Conservation (phyloP, 108 stramenopile genomes). For the Cyclotella sp. region DNA sequence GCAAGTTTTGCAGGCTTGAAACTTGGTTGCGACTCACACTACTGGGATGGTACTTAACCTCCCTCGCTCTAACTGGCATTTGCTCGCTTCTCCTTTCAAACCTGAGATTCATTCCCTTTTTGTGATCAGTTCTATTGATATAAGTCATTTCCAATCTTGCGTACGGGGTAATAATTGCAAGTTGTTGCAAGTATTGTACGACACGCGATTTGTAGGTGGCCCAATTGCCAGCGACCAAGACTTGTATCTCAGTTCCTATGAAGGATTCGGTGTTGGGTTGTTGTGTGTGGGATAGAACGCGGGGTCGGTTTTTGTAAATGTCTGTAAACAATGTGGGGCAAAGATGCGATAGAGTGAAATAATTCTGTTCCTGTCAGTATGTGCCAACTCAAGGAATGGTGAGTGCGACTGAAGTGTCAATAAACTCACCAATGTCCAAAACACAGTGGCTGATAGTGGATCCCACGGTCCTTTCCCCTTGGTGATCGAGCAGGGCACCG, state of each 20-base stretch:
- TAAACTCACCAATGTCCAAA: conserved; percentile 87
- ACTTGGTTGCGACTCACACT: conserved; percentile 52
- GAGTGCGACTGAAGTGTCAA: too few species aligned
- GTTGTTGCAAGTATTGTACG: conserved; percentile 92
- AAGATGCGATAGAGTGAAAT: too few species aligned
- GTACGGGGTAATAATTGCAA: conserved; percentile 98
- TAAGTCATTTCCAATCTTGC: conserved; percentile 82
- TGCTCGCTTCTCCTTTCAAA: conserved; percentile 88
- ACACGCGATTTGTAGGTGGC: conserved; percentile 90
- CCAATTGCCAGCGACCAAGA: conserved; percentile 93
- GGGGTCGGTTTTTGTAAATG: conserved; percentile 91
- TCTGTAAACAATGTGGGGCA: too few species aligned
- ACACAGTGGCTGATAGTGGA: conserved; percentile 71
- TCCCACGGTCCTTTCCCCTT: conserved; percentile 49
- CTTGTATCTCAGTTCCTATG: conserved; percentile 88
- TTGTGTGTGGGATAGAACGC: conserved; percentile 80
- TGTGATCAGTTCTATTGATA: conserved; percentile 59
- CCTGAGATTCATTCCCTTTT: conserved; percentile 67
- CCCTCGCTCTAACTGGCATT: conserved; percentile 88
- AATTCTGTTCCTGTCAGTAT: too few species aligned
- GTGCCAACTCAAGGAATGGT: too few species aligned
- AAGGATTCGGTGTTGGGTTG: conserved; percentile 68
- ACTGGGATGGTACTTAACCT: conserved; percentile 95
- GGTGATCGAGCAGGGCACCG: conserved; percentile 25
- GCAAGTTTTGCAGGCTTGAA: background rate